Conservation (phyloP, 768 basidiomycete genomes). For the Gymnopilus dilepis region DNA sequence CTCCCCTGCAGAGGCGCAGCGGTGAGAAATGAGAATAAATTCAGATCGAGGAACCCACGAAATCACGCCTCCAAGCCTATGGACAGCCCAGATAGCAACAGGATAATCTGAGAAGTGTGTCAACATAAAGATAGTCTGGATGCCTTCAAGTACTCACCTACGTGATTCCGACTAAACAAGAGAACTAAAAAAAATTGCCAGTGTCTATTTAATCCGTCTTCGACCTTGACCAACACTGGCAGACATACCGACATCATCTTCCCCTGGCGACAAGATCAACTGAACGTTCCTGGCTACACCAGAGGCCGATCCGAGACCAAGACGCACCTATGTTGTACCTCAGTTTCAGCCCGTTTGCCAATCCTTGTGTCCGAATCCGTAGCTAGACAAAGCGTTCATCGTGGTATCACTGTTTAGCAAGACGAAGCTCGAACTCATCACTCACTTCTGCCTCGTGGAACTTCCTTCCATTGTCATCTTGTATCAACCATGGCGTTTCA, state of each 20-base stretch:
- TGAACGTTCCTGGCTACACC: not conserved
- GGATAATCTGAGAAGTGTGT: slow-evolving; percentile 51
- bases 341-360: slow-evolving; percentile 51
- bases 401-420: not conserved
- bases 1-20: no score
- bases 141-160: slow-evolving; percentile 45
- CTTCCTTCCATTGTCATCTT: slow-evolving; percentile 51
- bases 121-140: not conserved
- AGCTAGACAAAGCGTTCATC: slow-evolving; percentile 35
- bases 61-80: slow-evolving; percentile 59
- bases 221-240: not conserved
- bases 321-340: slow-evolving; percentile 50
- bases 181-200: slow-evolving; percentile 53
- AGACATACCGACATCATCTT: slow-evolving; percentile 55
- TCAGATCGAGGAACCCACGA: slow-evolving; percentile 47
- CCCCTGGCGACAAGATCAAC: slow-evolving; percentile 34
- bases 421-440: no score
- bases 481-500: slow-evolving; percentile 51
- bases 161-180: slow-evolving; percentile 69
- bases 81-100: slow-evolving; percentile 59
- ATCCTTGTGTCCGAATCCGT: slow-evolving; percentile 48
- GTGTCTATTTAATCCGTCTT: not conserved
- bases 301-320: not conserved
- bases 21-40: no score
- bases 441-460: slow-evolving; percentile 47